These are phyloP conservation scores for Sporobolomyces phaffii DNA, from an alignment of 768 basidiomycete species.

Conservation along the genomic window DNA sequence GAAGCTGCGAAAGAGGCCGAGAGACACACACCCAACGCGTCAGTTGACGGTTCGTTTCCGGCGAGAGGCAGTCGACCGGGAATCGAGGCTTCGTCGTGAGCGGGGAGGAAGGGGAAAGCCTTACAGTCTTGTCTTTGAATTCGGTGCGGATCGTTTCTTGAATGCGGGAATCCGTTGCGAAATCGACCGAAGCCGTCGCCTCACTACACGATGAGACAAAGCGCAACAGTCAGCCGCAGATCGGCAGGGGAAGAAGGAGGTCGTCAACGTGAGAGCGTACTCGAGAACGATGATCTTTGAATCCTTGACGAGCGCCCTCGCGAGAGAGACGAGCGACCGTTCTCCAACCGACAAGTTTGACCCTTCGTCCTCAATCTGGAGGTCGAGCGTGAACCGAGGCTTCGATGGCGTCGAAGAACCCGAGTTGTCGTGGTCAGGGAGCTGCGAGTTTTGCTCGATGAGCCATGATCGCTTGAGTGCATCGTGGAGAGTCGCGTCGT, in stretches of 20 bases:
- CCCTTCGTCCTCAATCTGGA: conserved; percentile 77
- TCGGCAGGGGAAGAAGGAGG: background rate
- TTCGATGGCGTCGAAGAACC: conserved; percentile 43
- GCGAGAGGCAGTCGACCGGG: no score
- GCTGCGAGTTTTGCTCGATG: conserved; percentile 52
- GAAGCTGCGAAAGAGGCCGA: conserved; percentile 6
- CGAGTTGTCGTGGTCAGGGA: conserved; percentile 45
- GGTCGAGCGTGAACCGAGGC: conserved; percentile 72
- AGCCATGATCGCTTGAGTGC: conserved; percentile 78
- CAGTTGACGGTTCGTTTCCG: no score
- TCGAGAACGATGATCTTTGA: conserved; percentile 78
- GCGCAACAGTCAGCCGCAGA: conserved; percentile 36
- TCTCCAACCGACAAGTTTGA: conserved; percentile 48
- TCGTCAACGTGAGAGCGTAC: conserved; percentile 54
- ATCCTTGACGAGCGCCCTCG: conserved; percentile 57
- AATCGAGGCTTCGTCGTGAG: no score
- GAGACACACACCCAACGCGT: no score
- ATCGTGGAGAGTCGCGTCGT: conserved; percentile 78
- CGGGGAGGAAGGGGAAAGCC: conserved; percentile 44
- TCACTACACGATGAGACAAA: background rate
- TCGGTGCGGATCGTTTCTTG: conserved; percentile 75
- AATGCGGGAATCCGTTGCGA: conserved; percentile 80
- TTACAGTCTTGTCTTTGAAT: conserved; percentile 67
- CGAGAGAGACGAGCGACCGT: conserved; percentile 77
- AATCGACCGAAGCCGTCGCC: conserved; percentile 45